Evolutionary conservation across 2,329 filamentous ascomycete genomes (phyloP), one percentile per base, ranked within the genome.

Genomic region (Exserohilum turcica): DNA sequence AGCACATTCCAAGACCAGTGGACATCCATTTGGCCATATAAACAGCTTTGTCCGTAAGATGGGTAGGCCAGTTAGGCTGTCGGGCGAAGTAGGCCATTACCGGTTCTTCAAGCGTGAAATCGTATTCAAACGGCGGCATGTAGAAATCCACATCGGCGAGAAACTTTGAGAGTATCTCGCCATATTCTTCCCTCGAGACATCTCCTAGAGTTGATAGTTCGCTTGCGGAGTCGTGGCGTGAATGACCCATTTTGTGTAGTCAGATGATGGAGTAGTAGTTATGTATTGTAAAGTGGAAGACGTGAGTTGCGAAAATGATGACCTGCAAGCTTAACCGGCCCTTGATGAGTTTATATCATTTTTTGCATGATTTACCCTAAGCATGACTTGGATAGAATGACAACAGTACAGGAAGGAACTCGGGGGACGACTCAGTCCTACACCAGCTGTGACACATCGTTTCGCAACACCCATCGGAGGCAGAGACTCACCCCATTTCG

Each of bases 21-120:
- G 54, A 57, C 54, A 57, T 57, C 54, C 54, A 57, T 39, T 57
- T 57, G 19, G 54, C 54, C 54, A 57, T 57, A 35, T 35, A 24
- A 24, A 57, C 54, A n/a, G 54, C 54, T 40, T 50, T 57, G 24
- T 45, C 10, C 3, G 54, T 57, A 36, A 57, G 39, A 29, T 57
- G 43, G 4, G 28, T 5, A 46, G 54, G 54, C 54, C 54, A 56
- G 36, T 56, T 56, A 8, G 53, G 53, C 27, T 56, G 53, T 28
- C 39, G 31, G 9, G 43, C 48, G 31, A 56, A 56, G 39, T 56
- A 56, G 13, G 15, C 48, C 53, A 56, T 56, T 15, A 56, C 53
- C 15, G 31, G 44, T 10, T 21, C 44, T 46, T 56, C 53, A 6
- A 56, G 53, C 18, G 53, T 48, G 36, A 56, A 56, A 48, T 56